Base-by-base conservation (phyloP, 2,329 filamentous ascomycete genomes). In the Fusarium sp. region DNA sequence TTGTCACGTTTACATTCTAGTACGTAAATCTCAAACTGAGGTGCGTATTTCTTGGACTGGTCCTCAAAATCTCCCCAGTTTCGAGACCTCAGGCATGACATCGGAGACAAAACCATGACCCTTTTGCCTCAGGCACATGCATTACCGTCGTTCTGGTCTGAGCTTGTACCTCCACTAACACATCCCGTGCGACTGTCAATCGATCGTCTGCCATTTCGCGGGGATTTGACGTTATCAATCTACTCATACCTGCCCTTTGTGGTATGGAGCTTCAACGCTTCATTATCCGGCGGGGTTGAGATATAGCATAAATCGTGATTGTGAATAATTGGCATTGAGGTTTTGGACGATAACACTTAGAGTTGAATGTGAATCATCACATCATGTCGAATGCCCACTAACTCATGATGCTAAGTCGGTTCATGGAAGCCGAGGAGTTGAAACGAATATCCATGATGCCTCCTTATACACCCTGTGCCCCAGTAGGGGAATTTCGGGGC, bases 111-210 rank as follows among this genome's bases (percentile, higher is more conserved):
- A 71, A 69, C 20, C 32, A 37, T 42, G 60, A 58, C 40, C 35
- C 26, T 6, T 35, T 42, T 76, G 79, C 79, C 79, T 81, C 56
- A 80, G 79, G 79, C 79, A 77, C 5, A 30, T 32, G 26, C 50
- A 9, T 42, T n/a, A 27, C 65, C 53, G 44, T 71, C 72, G 71
- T 69, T 61, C 49, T 74, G 69, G 69, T 35, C 61, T 64, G 59
- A 75, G 69, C 58, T 67, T 63, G 64, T 73, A 57, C 65, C 62
- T 71, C 50, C 69, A 54, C 71, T 72, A 48, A 55, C 53, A 64
- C 53, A 54, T 57, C 33, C 45, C 57, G 35, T 35, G 38, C 59
- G 23, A 66, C 57, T 59, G 32, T 27, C 20, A 72, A 54, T 58
- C 41, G 50, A 61, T 69, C 54, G 23, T 48, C 48, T 46, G 32